phyloP scores from a whole-genome alignment of 345 rosid genomes.

The Populus davidiana region DNA sequence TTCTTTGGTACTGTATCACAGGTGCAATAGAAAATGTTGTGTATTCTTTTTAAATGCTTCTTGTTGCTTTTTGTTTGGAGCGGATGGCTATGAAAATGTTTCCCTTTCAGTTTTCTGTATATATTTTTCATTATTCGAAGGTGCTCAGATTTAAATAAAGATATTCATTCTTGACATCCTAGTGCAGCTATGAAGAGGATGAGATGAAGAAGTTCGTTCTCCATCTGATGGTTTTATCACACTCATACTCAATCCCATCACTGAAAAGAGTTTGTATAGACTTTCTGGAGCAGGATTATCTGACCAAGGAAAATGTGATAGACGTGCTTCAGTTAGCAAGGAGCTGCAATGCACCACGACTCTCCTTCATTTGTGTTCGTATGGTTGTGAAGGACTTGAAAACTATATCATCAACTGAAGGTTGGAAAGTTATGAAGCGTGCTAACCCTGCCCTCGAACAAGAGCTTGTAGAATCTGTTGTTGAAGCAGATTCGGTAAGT shows the following conservation, averaged over 20 bases:
- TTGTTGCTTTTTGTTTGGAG: neutral
- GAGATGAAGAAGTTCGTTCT: conserved; percentile 65
- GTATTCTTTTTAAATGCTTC: neutral
- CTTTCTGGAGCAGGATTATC: conserved; percentile 52
- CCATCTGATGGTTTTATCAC: conserved; percentile 77
- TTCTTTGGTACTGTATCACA: neutral
- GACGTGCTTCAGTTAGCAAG: conserved; percentile 80
- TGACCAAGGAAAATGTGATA: conserved; percentile 67
- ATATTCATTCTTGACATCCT: conserved; percentile 1
- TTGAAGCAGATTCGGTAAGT: conserved; percentile 72
- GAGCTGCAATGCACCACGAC: conserved; percentile 65
- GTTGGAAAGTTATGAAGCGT: conserved; percentile 76
- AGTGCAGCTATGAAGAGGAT: conserved; percentile 73
- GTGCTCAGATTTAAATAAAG: neutral
- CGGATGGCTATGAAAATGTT: neutral
- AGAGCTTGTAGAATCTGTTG: conserved; percentile 63
- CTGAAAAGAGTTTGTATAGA: conserved; percentile 60
- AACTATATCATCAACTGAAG: conserved; percentile 67
- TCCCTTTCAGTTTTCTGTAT: neutral
- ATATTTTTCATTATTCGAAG: neutral
- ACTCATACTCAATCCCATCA: conserved; percentile 57
- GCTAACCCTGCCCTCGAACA: conserved; percentile 70
- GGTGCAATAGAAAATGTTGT: neutral
- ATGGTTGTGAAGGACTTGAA: conserved; percentile 71
- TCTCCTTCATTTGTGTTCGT: conserved; percentile 52